phyloP scores from a whole-genome alignment of 768 basidiomycete genomes.

The Chlorophyllum brunneum region DNA sequence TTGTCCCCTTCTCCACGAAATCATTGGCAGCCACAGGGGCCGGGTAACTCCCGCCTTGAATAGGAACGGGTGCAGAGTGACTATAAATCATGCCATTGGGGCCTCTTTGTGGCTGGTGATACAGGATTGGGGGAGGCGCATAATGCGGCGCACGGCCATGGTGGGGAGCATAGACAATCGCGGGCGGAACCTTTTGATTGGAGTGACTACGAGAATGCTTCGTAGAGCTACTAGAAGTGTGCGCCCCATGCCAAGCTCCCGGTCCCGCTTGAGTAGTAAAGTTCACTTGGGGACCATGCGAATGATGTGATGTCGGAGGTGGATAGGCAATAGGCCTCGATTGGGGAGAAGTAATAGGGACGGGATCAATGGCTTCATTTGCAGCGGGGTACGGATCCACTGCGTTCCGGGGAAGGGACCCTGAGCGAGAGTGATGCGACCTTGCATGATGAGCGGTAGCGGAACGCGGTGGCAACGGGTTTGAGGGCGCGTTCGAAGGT shows the following conservation, averaged over 20 bases:
- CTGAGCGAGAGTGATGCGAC: slow-evolving; percentile 34
- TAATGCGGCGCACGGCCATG: slow-evolving; percentile 47
- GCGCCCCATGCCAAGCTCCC: slow-evolving; percentile 3
- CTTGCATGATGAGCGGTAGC: slow-evolving; percentile 25
- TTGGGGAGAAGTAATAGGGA: slow-evolving; percentile 20
- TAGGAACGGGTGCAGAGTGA: slow-evolving; percentile 55
- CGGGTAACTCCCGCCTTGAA: slow-evolving; percentile 25
- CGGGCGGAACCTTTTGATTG: slow-evolving; percentile 10
- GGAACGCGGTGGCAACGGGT: slow-evolving; percentile 22
- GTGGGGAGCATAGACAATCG: slow-evolving; percentile 58
- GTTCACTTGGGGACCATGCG: slow-evolving; percentile 22
- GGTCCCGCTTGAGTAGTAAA: slow-evolving; percentile 17
- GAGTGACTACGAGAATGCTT: slow-evolving; percentile 10
- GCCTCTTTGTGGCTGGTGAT: slow-evolving; percentile 48
- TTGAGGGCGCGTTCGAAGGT: slow-evolving; percentile 39
- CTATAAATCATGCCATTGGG: slow-evolving; percentile 66
- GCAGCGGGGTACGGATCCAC: slow-evolving; percentile 25
- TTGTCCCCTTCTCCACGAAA: slow-evolving; percentile 22
- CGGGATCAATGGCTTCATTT: slow-evolving; percentile 22
- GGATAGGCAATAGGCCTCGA: slow-evolving; percentile 23
- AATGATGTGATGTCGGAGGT: slow-evolving; percentile 11
- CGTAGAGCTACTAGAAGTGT: slow-evolving; percentile 5
- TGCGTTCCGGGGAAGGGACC: slow-evolving; percentile 39
- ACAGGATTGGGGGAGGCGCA: slow-evolving; percentile 55
- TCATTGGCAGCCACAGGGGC: slow-evolving; percentile 43